A percentile compares a stretch with the other conserved stretches of the same genome.
Conservation (phyloP, 2,329 filamentous ascomycete species). For the Orbilia ellipsospora region DNA sequence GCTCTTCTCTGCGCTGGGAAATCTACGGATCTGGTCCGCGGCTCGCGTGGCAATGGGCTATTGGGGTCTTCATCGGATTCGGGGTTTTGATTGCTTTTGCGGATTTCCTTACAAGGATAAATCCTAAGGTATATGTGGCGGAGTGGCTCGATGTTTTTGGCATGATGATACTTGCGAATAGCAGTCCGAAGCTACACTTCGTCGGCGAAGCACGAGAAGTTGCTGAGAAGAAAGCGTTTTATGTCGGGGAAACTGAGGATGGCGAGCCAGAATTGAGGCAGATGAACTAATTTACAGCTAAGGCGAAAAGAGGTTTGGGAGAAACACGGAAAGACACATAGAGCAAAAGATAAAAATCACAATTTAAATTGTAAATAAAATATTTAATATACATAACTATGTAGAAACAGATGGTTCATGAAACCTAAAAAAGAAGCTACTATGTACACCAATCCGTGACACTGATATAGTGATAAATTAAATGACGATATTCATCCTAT, state of each 20-base stretch:
- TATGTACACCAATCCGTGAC: too few species aligned
- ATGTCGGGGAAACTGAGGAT: slow-evolving; percentile 6
- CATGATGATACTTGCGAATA: slow-evolving; percentile 11
- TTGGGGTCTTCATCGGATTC: slow-evolving; percentile 4
- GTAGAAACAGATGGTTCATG: too few species aligned
- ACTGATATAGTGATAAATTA: too few species aligned
- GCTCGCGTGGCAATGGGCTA: slow-evolving; percentile 7
- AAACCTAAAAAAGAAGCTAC: too few species aligned
- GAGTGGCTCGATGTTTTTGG: slow-evolving; percentile 11
- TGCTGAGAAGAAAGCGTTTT: background rate
- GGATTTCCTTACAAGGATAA: background rate
- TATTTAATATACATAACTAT: too few species aligned
- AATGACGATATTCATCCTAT: too few species aligned
- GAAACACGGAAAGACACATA: too few species aligned
- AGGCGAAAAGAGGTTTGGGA: too few species aligned
- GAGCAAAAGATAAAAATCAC: too few species aligned
- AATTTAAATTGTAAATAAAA: too few species aligned
- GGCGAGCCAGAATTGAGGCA: slow-evolving; percentile 1
- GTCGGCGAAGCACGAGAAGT: background rate
- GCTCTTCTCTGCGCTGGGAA: slow-evolving; percentile 2
- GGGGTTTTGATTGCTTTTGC: slow-evolving; percentile 6
- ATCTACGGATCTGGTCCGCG: slow-evolving; percentile 18
- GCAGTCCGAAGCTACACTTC: background rate
- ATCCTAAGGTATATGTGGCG: slow-evolving; percentile 3
- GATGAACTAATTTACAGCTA: background rate